phyloP scores from a whole-genome alignment of 2,329 filamentous ascomycete species.

The Phialophora chinensis region DNA sequence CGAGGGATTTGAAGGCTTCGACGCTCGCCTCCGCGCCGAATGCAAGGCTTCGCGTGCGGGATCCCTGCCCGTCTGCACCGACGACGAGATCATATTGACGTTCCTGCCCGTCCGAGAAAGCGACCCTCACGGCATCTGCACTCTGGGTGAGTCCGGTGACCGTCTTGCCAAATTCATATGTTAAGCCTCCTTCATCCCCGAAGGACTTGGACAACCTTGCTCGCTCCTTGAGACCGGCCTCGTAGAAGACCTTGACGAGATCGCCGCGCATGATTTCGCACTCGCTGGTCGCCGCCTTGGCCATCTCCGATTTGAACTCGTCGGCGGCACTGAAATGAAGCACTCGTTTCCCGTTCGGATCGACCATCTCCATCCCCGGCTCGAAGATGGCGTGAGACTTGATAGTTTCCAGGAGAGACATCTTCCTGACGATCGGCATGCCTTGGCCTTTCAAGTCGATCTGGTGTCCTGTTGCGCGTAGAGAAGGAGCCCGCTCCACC shows the following conservation, averaged over 20 bases:
- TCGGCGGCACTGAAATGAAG: slow-evolving; percentile 5
- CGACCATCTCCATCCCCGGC: slow-evolving; percentile 18
- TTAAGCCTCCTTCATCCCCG: not conserved
- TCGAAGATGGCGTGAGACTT: slow-evolving; percentile 54
- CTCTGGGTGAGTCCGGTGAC: not conserved
- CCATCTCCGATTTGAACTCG: too few relatives aligned
- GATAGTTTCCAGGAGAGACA: slow-evolving; percentile 56
- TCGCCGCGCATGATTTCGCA: slow-evolving; percentile 67
- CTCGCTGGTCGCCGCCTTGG: slow-evolving; percentile 54
- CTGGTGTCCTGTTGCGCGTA: slow-evolving; percentile 58
- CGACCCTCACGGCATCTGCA: slow-evolving; percentile 45
- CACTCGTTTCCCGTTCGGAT: not conserved
- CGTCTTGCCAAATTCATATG: not conserved
- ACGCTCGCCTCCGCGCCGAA: not conserved
- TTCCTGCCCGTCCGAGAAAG: slow-evolving; percentile 52
- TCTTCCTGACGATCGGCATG: slow-evolving; percentile 57
- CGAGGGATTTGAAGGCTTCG: not conserved
- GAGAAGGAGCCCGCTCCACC: slow-evolving; percentile 49
- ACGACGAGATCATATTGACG: slow-evolving; percentile 60
- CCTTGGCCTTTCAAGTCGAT: slow-evolving; percentile 61
- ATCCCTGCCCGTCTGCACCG: slow-evolving; percentile 62
- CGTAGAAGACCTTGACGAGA: slow-evolving; percentile 57
- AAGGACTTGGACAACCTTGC: slow-evolving; percentile 42
- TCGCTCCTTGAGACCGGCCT: slow-evolving; percentile 41
- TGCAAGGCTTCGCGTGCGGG: slow-evolving; percentile 43